Evolutionary conservation across 148 eudicot species (phyloP), one percentile per base, ranked within the genome.

Genomic region (Pharnaceum exiguum): DNA sequence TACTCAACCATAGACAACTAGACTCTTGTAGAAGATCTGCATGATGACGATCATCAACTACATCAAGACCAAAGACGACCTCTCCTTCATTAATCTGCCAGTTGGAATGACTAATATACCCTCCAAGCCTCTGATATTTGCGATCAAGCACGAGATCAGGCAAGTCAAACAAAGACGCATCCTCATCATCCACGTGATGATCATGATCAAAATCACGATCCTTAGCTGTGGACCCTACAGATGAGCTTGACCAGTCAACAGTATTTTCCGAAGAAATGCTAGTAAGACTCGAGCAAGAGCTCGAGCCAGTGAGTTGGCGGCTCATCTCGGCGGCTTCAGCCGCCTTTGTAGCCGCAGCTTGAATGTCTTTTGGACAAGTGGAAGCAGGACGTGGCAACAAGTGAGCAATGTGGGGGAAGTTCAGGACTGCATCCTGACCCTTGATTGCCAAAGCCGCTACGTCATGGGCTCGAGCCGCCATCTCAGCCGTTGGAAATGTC

Each of bases 391-490:
- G 81, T 16, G 87, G 87, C 2, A 82, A 54, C 23, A 59, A 22
- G 47, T 78, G 79, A 10, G 77, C 71, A 25, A 75, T 33, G 7
- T 76, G 56, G 2, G 87, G 87, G 39, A 82, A 82, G 29, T 82
- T 82, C 44, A 82, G 87, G 33, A 72, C 64, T 30, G 83, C 83
- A 47, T 77, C 67, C 0, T 50, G 62, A 33, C 87, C 87, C 64
- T 82, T 82, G 71, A 82, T 78, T 73, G 87, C 87, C 40, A 82
- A 32, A 42, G 87, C 78, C 43, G 87, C 87, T 51, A 78, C 87
- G 53, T 82, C 87, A 43, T 82, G 87, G 12, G 87, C 87, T 49
- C 81, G 76, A 60, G 87, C 87, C 42, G 87, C 87, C 87, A 82
- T 82, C 72, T 78, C 77, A 19, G 87, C 87, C 51, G 87, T 82